A percentile compares a stretch with the other conserved stretches of the same genome.
These are phyloP conservation scores for Arthrobotrys sphaeroides DNA, from an alignment of 2,329 filamentous ascomycete genomes.

Conservation along the genomic window DNA sequence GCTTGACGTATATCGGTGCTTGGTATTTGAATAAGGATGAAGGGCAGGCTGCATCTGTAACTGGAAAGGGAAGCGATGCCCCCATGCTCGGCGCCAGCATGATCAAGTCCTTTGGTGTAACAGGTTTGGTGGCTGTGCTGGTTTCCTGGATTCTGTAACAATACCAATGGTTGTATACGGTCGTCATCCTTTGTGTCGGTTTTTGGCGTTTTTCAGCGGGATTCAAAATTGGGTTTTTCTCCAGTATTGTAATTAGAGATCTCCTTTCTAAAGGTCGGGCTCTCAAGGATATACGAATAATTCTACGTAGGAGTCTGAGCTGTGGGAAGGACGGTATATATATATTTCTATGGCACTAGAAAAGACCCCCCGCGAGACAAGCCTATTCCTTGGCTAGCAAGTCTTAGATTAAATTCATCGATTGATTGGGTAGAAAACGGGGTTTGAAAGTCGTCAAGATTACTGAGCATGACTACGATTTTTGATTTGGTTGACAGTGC, in stretches of 20 bases:
- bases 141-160: slow-evolving; percentile 29
- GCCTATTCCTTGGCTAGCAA: too few species aligned
- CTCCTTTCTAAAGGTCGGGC: too few species aligned
- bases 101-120: background rate
- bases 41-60: slow-evolving; percentile 29
- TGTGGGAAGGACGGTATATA: background rate
- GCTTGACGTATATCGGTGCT: slow-evolving; percentile 77
- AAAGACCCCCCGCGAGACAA: too few species aligned
- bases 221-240: background rate
- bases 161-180: background rate
- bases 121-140: background rate
- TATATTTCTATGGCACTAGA: background rate
- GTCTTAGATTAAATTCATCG: too few species aligned
- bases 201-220: background rate
- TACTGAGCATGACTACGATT: slow-evolving; percentile 15
- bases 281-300: background rate
- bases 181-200: background rate
- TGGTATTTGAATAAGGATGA: slow-evolving; percentile 74
- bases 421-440: background rate
- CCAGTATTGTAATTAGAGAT: background rate
- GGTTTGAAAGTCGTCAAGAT: background rate
- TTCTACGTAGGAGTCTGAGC: background rate
- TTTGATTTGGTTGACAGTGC: slow-evolving; percentile 13
- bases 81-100: background rate
- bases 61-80: slow-evolving; percentile 27